A percentile compares a stretch with the other conserved stretches of the same genome.
phyloP scores from a whole-genome alignment of 345 rosid genomes.

The Leavenworthia alabamica region DNA sequence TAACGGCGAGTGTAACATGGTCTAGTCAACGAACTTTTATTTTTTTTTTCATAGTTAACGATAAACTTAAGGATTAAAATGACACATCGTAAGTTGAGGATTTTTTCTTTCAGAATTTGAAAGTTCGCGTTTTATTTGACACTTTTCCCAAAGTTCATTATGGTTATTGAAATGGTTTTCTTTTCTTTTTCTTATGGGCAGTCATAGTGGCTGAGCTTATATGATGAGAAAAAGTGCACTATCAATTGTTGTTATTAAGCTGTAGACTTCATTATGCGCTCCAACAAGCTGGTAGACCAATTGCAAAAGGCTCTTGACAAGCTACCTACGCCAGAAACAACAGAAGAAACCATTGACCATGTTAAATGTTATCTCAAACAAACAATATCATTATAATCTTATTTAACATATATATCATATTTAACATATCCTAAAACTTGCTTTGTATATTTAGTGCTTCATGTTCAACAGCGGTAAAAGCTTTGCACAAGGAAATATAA shows the following conservation, averaged over 20 bases:
- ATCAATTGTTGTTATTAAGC: neutral
- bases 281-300: neutral
- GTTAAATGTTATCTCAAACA: slow-evolving; percentile 3
- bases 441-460: too few species aligned
- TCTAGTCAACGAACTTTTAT: too few species aligned
- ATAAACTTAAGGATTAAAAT: too few species aligned
- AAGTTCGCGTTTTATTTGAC: too few species aligned
- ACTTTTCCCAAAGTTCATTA: neutral
- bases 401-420: neutral
- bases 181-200: neutral
- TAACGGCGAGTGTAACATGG: too few species aligned
- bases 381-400: neutral
- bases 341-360: slow-evolving; percentile 8
- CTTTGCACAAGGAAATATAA: too few species aligned
- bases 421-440: too few species aligned
- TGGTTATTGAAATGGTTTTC: neutral
- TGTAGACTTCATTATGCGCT: neutral
- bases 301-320: slow-evolving; percentile 12
- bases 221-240: neutral
- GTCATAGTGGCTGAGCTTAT: neutral
- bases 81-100: too few species aligned
- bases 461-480: too few species aligned
- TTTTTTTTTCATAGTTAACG: too few species aligned
- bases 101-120: too few species aligned
- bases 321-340: neutral